Base-by-base conservation (phyloP, 2,329 filamentous ascomycete species). In the Ophiocordyceps polyrhachis-furcata region DNA sequence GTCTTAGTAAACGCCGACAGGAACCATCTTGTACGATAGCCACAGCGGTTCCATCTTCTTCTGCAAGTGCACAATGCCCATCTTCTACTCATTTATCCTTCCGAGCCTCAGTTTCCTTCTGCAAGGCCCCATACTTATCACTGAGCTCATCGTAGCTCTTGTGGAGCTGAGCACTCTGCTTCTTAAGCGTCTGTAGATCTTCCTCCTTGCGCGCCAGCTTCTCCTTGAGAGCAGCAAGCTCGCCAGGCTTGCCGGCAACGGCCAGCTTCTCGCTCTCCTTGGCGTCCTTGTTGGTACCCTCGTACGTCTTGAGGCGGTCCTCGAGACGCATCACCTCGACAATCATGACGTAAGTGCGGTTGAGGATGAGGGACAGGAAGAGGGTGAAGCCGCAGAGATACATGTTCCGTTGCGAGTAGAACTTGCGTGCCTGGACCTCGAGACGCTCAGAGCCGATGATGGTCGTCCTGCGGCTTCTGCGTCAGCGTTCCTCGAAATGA, bases 321-420 rank as follows among this genome's bases (percentile, higher is more conserved):
- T 98, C 89, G 45, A 98, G 81, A 50, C 85, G 70, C 58, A 95
- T 83, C 44, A 83, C 78, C 55, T 95, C 88, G 52, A 94, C 75
- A 58, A 95, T 94, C 84, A 96, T 89, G 58, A 81, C 83, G 71
- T 96, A 98, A 59, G 91, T 98, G 60, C 91, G 89, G 79, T 98
- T 96, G 61, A 93, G 84, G 66, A 98, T 98, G 51, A 98, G 74
- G 45, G 89, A 96, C 49, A 98, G 81, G 78, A 98, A 96, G 51
- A 98, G 81, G 5, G 91, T 98, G 73, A 98, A 98, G 56, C 91
- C 91, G 66, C 91, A 96, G 49, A 98, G 87, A 70, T 98, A 98
- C 91, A 98, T 98, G 79, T 98, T 98, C 65, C 91, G 88, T 71
- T 98, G 89, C 49, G 88, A 94, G 76, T 98, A 98, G 74, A 98